phyloP scores from a whole-genome alignment of 2,329 filamentous ascomycete genomes.

The Botryosphaeria dothidea region DNA sequence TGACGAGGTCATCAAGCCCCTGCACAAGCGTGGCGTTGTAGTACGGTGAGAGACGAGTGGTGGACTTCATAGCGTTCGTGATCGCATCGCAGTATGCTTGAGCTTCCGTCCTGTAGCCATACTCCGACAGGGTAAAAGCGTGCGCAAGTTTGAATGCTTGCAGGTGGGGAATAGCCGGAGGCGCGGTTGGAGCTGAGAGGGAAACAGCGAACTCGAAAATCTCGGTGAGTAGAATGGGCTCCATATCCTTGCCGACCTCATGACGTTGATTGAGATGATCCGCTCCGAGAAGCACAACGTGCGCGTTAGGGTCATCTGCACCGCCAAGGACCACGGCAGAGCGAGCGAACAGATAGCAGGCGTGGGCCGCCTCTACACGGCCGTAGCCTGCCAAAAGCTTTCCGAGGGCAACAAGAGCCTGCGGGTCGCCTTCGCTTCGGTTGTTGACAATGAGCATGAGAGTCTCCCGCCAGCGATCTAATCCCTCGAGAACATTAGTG shows the following conservation, averaged over 20 bases:
- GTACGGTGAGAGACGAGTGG: conserved; percentile 83
- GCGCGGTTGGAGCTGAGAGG: conserved; percentile 57
- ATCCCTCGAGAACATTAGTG: conserved; percentile 75
- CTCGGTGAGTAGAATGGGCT: conserved; percentile 91
- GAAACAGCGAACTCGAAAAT: conserved; percentile 89
- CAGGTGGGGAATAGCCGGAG: conserved; percentile 72
- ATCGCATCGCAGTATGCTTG: conserved; percentile 91
- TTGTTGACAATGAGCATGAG: conserved; percentile 84
- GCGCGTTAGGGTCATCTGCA: conserved; percentile 74
- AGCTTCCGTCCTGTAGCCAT: conserved; percentile 79
- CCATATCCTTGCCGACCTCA: conserved; percentile 75
- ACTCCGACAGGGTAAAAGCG: conserved; percentile 79
- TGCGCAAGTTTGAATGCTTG: conserved; percentile 90
- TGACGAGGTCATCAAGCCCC: conserved; percentile 79
- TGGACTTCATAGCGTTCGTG: conserved; percentile 70
- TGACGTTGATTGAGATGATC: conserved; percentile 73
- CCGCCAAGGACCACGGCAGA: conserved; percentile 73
- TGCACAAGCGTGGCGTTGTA: conserved; percentile 75
- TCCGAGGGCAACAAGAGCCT: conserved; percentile 77
- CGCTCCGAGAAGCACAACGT: conserved; percentile 81
- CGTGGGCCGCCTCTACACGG: conserved; percentile 85
- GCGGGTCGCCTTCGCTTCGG: conserved; percentile 75
- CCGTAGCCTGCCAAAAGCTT: conserved; percentile 82
- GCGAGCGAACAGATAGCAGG: conserved; percentile 88
- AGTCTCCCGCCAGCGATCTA: conserved; percentile 94